phyloP scores from a whole-genome alignment of 2,329 filamentous ascomycete species.

The Acarospora socialis region DNA sequence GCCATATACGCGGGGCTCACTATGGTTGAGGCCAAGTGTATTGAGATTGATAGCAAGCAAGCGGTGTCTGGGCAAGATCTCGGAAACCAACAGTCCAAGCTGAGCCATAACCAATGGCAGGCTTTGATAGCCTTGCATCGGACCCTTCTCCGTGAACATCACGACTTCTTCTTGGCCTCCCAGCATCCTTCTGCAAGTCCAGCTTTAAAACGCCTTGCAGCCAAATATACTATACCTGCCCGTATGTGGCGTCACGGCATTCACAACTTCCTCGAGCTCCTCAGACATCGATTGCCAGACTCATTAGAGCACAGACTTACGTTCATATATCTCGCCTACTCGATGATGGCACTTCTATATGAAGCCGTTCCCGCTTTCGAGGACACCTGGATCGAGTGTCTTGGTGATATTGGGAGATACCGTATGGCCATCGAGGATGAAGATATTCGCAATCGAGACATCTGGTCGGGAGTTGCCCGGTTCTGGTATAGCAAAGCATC shows the following conservation, averaged over 20 bases:
- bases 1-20: constrained; percentile 70
- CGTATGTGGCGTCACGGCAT: constrained; percentile 91
- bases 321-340: constrained; percentile 78
- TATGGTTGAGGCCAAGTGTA: constrained; percentile 76
- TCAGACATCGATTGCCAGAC: constrained; percentile 57
- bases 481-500: constrained; percentile 77
- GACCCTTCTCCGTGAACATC: constrained; percentile 65
- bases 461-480: constrained; percentile 65
- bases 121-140: constrained; percentile 67
- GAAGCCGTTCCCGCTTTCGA: constrained; percentile 72
- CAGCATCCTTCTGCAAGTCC: constrained; percentile 68
- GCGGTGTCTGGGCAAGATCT: too few relatives aligned
- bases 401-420: constrained; percentile 74
- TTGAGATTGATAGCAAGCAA: constrained; percentile 59
- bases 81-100: constrained; percentile 36
- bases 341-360: constrained; percentile 53
- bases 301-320: constrained; percentile 78
- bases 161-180: constrained; percentile 71
- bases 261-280: constrained; percentile 63
- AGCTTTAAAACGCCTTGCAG: constrained; percentile 51
- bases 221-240: constrained; percentile 79
- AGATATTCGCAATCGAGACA: constrained; percentile 57
- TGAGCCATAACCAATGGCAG: constrained; percentile 62
- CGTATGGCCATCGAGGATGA: constrained; percentile 84
- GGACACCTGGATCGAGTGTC: constrained; percentile 84